phyloP scores from a whole-genome alignment of 208 protist genomes.

The Leishmania guyanensis region DNA sequence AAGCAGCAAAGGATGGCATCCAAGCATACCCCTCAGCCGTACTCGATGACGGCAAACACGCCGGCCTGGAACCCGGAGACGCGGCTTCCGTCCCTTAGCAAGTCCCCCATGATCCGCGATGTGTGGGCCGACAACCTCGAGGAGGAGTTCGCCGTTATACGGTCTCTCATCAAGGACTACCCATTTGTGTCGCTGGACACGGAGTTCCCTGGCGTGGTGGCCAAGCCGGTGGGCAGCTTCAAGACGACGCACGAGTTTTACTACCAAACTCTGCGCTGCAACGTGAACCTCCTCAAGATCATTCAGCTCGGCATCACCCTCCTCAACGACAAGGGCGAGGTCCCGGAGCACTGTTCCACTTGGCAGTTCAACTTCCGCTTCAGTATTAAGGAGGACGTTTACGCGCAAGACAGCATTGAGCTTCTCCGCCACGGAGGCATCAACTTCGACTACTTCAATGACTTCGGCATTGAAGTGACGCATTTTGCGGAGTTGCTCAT shows the following conservation, averaged over 20 bases:
- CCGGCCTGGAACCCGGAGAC: constrained; percentile 32
- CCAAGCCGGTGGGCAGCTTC: constrained; percentile 95
- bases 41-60: constrained; percentile 30
- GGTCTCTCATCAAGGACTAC: constrained; percentile 95
- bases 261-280: constrained; percentile 97
- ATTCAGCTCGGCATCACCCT: constrained; percentile 99
- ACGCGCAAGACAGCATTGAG: constrained; percentile 98
- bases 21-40: constrained; percentile 19
- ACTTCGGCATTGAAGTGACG: constrained; percentile 95
- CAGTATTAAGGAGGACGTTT: constrained; percentile 96
- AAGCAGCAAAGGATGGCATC: constrained; percentile 15
- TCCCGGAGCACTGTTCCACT: constrained; percentile 93
- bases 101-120: constrained; percentile 93
- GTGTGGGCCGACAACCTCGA: constrained; percentile 98
- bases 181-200: constrained; percentile 98
- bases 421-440: constrained; percentile 96
- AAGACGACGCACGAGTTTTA: constrained; percentile 95
- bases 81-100: constrained; percentile 77
- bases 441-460: constrained; percentile 95
- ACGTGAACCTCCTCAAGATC: constrained; percentile 99
- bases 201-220: constrained; percentile 99
- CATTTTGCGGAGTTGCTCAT: constrained; percentile 98
- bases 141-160: constrained; percentile 95
- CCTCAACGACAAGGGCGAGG: constrained; percentile 96
- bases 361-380: constrained; percentile 99